Conservation (phyloP, 2,329 filamentous ascomycete species). For the Penicillium sp. region DNA sequence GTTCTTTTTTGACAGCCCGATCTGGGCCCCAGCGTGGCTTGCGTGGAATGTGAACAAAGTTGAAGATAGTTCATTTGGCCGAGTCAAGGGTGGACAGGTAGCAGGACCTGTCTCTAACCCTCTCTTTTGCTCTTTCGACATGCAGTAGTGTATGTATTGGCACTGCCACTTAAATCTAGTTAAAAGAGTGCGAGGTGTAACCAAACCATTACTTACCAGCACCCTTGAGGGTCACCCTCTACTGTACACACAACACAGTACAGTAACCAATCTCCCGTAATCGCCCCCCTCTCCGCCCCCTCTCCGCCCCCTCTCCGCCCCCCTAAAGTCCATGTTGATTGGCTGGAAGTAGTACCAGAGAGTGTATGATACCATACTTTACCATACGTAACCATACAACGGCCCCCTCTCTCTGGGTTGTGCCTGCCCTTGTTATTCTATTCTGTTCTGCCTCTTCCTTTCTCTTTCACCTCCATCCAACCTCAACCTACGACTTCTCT, state of each 20-base stretch:
- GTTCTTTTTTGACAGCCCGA: constrained; percentile 3
- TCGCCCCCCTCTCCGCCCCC: no score
- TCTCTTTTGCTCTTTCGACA: background rate
- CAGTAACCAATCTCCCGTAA: no score
- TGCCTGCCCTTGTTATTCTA: constrained; percentile 15
- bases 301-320: no score
- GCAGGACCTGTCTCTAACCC: background rate
- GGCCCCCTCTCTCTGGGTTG: background rate
- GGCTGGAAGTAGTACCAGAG: no score
- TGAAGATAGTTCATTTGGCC: constrained; percentile 8
- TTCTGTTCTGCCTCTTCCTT: constrained; percentile 1
- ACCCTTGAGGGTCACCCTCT: no score
- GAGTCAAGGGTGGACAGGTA: constrained; percentile 21
- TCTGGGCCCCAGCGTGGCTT: constrained; percentile 1
- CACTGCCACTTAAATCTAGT: no score
- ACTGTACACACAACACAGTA: no score
- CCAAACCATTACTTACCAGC: no score
- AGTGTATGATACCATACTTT: no score
- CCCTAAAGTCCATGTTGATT: no score
- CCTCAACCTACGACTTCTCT: constrained; percentile 20
- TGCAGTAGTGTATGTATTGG: background rate
- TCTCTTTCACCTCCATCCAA: constrained; percentile 13
- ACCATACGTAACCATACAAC: background rate
- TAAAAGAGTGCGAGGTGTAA: background rate
- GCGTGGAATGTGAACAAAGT: background rate